phyloP scores from a whole-genome alignment of 1,284 basidiomycete species.

The Rhodofomes roseus region DNA sequence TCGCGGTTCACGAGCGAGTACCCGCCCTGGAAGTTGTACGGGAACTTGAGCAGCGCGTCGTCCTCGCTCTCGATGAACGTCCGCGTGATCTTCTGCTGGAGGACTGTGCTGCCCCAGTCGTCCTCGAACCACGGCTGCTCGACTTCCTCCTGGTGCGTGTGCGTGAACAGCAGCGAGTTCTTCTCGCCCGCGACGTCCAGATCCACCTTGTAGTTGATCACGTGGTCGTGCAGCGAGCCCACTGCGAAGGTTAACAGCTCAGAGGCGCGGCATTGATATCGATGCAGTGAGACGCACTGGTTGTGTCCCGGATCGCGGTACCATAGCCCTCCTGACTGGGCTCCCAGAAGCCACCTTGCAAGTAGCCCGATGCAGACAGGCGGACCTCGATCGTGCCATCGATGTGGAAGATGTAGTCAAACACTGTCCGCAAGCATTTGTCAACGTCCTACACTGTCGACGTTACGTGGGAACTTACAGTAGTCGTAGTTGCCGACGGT shows the following conservation, averaged over 20 bases:
- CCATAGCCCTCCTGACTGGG: conserved; percentile 49
- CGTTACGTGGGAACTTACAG: too few relatives aligned
- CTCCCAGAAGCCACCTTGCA: conserved; percentile 61
- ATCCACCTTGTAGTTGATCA: conserved; percentile 65
- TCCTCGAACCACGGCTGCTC: conserved; percentile 56
- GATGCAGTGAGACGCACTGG: conserved; percentile 33
- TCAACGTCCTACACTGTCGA: too few relatives aligned
- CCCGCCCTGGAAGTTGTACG: conserved; percentile 49
- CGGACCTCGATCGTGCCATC: conserved; percentile 66
- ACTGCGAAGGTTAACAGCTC: conserved; percentile 31
- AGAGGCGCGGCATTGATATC: background rate
- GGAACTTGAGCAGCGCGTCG: conserved; percentile 51
- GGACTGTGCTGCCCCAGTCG: conserved; percentile 52
- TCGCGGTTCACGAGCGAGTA: conserved; percentile 54
- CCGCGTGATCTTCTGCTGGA: conserved; percentile 51
- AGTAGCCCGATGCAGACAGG: conserved; percentile 63
- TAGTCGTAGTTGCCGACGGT: conserved; percentile 67
- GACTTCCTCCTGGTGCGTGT: conserved; percentile 45
- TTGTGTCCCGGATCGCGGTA: conserved; percentile 49
- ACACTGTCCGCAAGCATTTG: conserved; percentile 32
- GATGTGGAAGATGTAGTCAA: conserved; percentile 64
- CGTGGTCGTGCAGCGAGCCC: conserved; percentile 69
- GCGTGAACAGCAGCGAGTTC: conserved; percentile 57
- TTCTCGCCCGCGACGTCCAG: conserved; percentile 54
- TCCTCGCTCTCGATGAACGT: conserved; percentile 52